Conservation (phyloP, 1,284 basidiomycete species). For the Rhodotorula glutinis region DNA sequence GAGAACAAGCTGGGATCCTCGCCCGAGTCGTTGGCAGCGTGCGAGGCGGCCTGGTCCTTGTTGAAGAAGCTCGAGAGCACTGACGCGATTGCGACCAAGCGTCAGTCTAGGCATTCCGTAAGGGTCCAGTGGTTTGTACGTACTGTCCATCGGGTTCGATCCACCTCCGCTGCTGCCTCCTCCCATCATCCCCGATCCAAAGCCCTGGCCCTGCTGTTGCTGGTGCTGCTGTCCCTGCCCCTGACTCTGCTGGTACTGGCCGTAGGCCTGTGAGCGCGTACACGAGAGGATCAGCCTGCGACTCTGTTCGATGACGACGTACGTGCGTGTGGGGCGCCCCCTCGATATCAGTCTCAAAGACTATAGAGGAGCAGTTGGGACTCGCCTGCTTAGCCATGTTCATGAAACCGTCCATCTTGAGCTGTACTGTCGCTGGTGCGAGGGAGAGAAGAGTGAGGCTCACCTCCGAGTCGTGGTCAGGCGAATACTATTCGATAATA, state of each 20-base stretch:
- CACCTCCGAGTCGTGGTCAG: no score
- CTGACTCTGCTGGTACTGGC: conserved; percentile 14
- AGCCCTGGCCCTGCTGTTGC: conserved; percentile 6
- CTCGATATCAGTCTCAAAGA: neutral
- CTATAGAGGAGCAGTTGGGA: neutral
- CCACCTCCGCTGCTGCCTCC: neutral
- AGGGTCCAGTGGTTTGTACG: no score
- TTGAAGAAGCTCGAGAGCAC: conserved; percentile 14
- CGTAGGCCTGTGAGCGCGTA: conserved; percentile 14
- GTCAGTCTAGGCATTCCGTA: no score
- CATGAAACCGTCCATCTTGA: neutral
- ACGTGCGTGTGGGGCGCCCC: neutral
- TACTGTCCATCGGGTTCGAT: neutral
- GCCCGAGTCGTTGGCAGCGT: conserved; percentile 12
- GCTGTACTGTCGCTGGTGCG: neutral
- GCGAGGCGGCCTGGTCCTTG: conserved; percentile 17
- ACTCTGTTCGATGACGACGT: neutral
- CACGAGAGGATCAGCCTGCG: no score
- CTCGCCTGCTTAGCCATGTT: conserved; percentile 21
- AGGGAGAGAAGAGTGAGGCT: neutral
- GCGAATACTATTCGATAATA: neutral
- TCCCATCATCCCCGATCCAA: neutral
- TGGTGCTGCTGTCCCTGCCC: neutral
- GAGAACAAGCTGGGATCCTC: conserved; percentile 26
- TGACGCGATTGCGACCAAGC: neutral